Evolutionary conservation across 179 eudicot genomes (phyloP).

Genomic region (Corrigiola litoralis): DNA sequence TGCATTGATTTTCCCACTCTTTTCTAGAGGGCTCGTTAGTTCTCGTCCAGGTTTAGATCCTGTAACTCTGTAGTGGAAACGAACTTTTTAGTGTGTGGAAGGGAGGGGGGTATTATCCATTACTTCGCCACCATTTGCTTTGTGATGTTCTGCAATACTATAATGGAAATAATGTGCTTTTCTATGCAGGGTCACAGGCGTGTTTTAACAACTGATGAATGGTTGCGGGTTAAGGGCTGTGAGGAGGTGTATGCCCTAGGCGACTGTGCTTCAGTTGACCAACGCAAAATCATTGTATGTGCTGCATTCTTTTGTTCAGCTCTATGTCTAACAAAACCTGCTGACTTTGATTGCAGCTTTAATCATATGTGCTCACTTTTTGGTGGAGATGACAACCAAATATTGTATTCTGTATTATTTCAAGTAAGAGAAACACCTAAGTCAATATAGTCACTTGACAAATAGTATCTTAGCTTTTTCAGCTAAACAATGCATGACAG

Average conservation of each 20-base stretch:
- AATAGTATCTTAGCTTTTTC: too few relatives aligned
- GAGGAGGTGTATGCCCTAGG: conserved; percentile 67
- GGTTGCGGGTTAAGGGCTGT: conserved; percentile 76
- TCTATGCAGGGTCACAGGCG: conserved; percentile 57
- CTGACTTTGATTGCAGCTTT: not conserved
- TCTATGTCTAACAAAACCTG: not conserved
- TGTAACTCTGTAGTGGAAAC: too few relatives aligned
- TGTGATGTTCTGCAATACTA: not conserved
- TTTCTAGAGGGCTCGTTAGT: not conserved
- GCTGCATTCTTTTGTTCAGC: conserved; percentile 1
- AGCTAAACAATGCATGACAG: too few relatives aligned
- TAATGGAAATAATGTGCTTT: conserved; percentile 6
- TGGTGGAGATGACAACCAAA: not conserved
- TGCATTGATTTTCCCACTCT: not conserved
- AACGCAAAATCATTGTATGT: conserved; percentile 78
- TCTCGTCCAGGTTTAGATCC: too few relatives aligned
- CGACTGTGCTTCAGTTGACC: conserved; percentile 84
- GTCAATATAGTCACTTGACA: too few relatives aligned
- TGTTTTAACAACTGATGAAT: conserved; percentile 77
- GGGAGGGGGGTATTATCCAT: not conserved
- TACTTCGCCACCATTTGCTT: not conserved
- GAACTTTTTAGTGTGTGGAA: not conserved
- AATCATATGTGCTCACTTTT: not conserved
- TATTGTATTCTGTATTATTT: too few relatives aligned
- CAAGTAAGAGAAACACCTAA: too few relatives aligned